Conservation (phyloP, 371 early-diverging fungal species). For the Phascolomyces articulosus region DNA sequence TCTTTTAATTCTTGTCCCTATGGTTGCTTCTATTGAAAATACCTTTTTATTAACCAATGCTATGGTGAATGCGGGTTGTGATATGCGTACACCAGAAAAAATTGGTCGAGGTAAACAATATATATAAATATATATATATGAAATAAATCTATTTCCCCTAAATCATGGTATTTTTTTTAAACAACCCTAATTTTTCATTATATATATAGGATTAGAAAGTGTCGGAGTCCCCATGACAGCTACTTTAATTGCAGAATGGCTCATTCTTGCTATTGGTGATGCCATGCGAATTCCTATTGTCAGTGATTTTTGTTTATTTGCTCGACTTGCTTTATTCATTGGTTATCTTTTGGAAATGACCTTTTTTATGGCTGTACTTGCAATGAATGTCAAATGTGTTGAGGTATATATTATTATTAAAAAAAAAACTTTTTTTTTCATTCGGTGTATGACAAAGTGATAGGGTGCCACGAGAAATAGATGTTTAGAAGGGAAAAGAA, state of each 20-base stretch:
- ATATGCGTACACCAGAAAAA: conserved; percentile 69
- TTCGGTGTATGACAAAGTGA: too few relatives aligned
- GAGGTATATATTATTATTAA: conserved; percentile 45
- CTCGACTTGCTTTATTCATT: conserved; percentile 63
- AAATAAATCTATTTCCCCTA: too few relatives aligned
- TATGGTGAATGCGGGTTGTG: conserved; percentile 67
- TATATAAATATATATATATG: too few relatives aligned
- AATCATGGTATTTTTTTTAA: too few relatives aligned
- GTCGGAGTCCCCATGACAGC: conserved; percentile 66
- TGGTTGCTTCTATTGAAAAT: conserved; percentile 75
- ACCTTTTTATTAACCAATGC: conserved; percentile 71
- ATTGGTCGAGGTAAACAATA: conserved; percentile 58
- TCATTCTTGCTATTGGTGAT: conserved; percentile 56
- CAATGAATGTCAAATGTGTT: conserved; percentile 76
- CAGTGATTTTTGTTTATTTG: conserved; percentile 74
- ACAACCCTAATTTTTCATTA: background rate
- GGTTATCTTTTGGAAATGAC: conserved; percentile 75
- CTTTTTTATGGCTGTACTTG: conserved; percentile 70
- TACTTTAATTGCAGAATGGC: conserved; percentile 57
- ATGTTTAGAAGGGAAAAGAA: too few relatives aligned
- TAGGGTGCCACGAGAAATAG: too few relatives aligned
- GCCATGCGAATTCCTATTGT: conserved; percentile 61
- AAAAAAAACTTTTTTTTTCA: background rate
- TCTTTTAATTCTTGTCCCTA: conserved; percentile 66
- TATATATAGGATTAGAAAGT: conserved; percentile 49